Percentiles rank a stretch among this genome's conserved stretches.
phyloP scores from a whole-genome alignment of 768 basidiomycete genomes.

The Pleurotus eryngii region DNA sequence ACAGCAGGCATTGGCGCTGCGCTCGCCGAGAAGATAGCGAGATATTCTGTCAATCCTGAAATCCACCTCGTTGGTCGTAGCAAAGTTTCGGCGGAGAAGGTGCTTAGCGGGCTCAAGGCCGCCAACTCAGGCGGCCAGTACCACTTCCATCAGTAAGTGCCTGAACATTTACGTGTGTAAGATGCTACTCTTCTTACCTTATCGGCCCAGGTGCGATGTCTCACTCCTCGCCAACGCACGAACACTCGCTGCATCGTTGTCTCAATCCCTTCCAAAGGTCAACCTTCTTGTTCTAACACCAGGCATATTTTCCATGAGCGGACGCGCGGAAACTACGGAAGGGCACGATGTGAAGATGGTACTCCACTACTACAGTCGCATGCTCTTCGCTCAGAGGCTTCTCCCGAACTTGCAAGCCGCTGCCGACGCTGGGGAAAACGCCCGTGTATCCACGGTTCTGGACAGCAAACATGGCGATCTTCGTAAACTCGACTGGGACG shows the following conservation, averaged over 20 bases:
- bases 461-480: conserved; percentile 25
- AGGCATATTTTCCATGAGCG: conserved; percentile 35
- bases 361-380: conserved; percentile 49
- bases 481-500: conserved; percentile 38
- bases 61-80: conserved; percentile 1
- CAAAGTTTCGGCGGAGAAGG: not conserved
- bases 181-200: not conserved
- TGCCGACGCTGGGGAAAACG: conserved; percentile 43
- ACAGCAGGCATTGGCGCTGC: conserved; percentile 3
- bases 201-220: not conserved
- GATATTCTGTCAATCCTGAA: not conserved
- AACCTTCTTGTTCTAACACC: conserved; percentile 51
- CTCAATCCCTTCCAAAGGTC: conserved; percentile 32
- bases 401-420: conserved; percentile 35
- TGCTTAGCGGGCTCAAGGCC: not conserved
- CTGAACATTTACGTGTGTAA: not conserved
- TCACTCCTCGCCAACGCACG: not conserved
- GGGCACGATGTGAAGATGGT: conserved; percentile 42
- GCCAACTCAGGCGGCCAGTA: not conserved
- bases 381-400: conserved; percentile 46
- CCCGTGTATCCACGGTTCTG: conserved; percentile 45
- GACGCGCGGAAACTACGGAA: conserved; percentile 40
- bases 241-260: not conserved
- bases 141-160: not conserved
- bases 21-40: not conserved